Conservation (phyloP, 2,329 filamentous ascomycete species). For the Aureobasidium vineae region DNA sequence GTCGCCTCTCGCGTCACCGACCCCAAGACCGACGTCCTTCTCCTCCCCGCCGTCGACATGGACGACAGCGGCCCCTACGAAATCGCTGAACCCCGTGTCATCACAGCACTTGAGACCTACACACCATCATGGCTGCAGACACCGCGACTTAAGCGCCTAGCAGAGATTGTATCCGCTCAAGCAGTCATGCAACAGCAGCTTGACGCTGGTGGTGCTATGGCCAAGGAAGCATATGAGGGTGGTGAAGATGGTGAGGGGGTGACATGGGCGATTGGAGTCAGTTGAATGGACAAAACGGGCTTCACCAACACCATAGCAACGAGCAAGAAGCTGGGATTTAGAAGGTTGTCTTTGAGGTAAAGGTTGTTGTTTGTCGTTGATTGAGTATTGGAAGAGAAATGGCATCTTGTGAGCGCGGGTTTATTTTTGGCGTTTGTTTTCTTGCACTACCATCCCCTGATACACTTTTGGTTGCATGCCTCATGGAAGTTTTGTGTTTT, state of each 20-base stretch:
- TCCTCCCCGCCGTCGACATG: conserved; percentile 95
- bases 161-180: conserved; percentile 97
- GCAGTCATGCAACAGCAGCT: conserved; percentile 73
- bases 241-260: conserved; percentile 18
- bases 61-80: conserved; percentile 98
- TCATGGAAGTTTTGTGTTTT: neutral
- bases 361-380: conserved; percentile 15
- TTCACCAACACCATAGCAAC: conserved; percentile 3
- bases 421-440: neutral
- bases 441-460: neutral
- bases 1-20: conserved; percentile 95
- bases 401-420: neutral
- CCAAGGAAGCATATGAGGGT: conserved; percentile 16
- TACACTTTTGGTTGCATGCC: neutral
- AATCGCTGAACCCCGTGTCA: conserved; percentile 93
- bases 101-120: conserved; percentile 95
- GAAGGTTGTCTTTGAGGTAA: conserved; percentile 22
- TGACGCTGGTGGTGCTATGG: conserved; percentile 33
- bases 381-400: neutral
- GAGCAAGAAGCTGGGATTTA: conserved; percentile 26
- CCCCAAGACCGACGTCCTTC: conserved; percentile 86
- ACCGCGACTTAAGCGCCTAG: conserved; percentile 86
- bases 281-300: conserved; percentile 23
- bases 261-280: conserved; percentile 26
- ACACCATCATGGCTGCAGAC: conserved; percentile 99